Evolutionary conservation across 805 yeast genomes (phyloP).

Genomic region (Nakazawaea ambrosiae): DNA sequence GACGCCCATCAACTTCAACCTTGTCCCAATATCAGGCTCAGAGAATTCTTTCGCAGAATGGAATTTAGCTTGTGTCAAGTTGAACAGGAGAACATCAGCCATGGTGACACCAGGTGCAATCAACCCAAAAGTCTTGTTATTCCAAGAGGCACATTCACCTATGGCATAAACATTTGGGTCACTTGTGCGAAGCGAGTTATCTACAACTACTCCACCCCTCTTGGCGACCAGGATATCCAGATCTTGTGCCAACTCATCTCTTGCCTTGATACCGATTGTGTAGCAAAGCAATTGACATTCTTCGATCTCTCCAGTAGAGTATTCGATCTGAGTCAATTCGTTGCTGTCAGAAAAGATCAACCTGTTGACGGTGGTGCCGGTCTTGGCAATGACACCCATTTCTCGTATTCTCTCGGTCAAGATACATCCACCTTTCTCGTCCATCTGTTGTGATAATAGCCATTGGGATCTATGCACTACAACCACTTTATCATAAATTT

Average conservation of each 20-base stretch:
- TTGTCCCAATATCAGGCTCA: slow-evolving; percentile 28
- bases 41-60: slow-evolving; percentile 22
- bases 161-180: slow-evolving; percentile 24
- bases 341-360: slow-evolving; percentile 27
- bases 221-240: slow-evolving; percentile 18
- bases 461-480: slow-evolving; percentile 27
- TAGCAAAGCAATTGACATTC: slow-evolving; percentile 26
- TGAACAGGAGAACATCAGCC: slow-evolving; percentile 29
- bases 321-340: slow-evolving; percentile 19
- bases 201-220: slow-evolving; percentile 24
- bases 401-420: slow-evolving; percentile 39
- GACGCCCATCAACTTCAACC: slow-evolving; percentile 30
- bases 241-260: slow-evolving; percentile 25
- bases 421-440: slow-evolving; percentile 26
- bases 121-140: slow-evolving; percentile 26
- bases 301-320: slow-evolving; percentile 22
- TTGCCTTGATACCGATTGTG: slow-evolving; percentile 28
- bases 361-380: slow-evolving; percentile 41
- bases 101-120: slow-evolving; percentile 33
- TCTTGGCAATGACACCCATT: slow-evolving; percentile 45
- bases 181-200: slow-evolving; percentile 21
- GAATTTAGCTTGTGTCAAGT: slow-evolving; percentile 26
- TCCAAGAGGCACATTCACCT: slow-evolving; percentile 32
- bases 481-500: slow-evolving; percentile 20
- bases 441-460: slow-evolving; percentile 29